phyloP scores from a whole-genome alignment of 2,329 filamentous ascomycete species.

The Scorias spongiosa region DNA sequence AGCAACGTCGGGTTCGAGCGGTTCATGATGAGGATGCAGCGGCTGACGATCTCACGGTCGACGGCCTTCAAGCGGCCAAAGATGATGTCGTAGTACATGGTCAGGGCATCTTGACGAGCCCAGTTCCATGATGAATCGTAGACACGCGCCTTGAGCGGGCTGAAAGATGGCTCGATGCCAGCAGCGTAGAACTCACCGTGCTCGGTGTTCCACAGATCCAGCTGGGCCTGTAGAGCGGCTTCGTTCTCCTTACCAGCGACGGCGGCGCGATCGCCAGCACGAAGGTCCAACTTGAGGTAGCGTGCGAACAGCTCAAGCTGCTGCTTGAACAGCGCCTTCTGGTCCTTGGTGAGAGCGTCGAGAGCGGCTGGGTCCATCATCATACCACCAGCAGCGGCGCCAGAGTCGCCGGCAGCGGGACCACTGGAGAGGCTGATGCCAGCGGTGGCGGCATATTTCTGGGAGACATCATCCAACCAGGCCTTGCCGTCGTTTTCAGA shows the following conservation, averaged over 20 bases:
- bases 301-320: constrained; percentile 88
- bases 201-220: constrained; percentile 89
- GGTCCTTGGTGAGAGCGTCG: constrained; percentile 93
- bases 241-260: constrained; percentile 73
- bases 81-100: constrained; percentile 98
- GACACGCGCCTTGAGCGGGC: constrained; percentile 78
- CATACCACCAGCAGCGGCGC: constrained; percentile 68
- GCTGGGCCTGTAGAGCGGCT: constrained; percentile 74
- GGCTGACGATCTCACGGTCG: constrained; percentile 94
- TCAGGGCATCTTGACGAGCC: constrained; percentile 91
- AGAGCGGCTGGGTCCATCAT: constrained; percentile 99
- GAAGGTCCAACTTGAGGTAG: constrained; percentile 93
- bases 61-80: constrained; percentile 87
- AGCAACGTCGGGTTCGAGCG: constrained; percentile 88
- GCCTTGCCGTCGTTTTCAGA: constrained; percentile 84
- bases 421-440: constrained; percentile 73
- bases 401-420: constrained; percentile 53
- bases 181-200: constrained; percentile 93
- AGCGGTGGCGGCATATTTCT: constrained; percentile 74
- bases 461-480: constrained; percentile 73
- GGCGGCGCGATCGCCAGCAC: constrained; percentile 89
- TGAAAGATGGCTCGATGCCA: constrained; percentile 90
- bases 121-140: constrained; percentile 99
- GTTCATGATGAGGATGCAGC: constrained; percentile 99
- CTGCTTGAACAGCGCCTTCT: constrained; percentile 92